These are phyloP conservation scores for Candida dajiaensis DNA, from an alignment of 805 yeast species.

Conservation along the genomic window DNA sequence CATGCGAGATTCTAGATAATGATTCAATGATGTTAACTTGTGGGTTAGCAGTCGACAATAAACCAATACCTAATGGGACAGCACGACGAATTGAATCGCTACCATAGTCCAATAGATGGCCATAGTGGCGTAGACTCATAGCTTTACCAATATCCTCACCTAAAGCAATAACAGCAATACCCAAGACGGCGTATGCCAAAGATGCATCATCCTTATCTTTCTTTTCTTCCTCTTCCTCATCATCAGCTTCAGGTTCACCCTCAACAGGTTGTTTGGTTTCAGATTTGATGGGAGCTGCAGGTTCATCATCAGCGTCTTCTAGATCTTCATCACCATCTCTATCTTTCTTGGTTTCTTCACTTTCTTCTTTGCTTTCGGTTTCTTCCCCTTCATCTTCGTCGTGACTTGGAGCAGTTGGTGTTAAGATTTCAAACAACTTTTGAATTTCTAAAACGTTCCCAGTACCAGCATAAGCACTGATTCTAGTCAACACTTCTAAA, in stretches of 20 bases:
- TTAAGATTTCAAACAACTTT: conserved; percentile 80
- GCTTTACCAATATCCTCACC: conserved; percentile 98
- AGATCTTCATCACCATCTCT: conserved; percentile 26
- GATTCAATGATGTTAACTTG: conserved; percentile 97
- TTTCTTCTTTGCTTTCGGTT: conserved; percentile 38
- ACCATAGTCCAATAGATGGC: conserved; percentile 97
- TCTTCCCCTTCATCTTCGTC: conserved; percentile 55
- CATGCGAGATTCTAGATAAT: conserved; percentile 92
- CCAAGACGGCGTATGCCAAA: conserved; percentile 83
- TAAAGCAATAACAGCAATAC: conserved; percentile 90
- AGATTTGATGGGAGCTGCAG: conserved; percentile 27
- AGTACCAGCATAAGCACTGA: conserved; percentile 95
- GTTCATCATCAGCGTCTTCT: conserved; percentile 21
- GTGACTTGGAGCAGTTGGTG: conserved; percentile 54
- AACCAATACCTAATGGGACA: conserved; percentile 97
- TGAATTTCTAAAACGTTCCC: conserved; percentile 96
- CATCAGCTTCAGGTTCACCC: conserved; percentile 26
- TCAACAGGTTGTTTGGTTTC: conserved; percentile 14
- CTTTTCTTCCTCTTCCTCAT: conserved; percentile 22
- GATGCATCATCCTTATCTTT: conserved; percentile 31
- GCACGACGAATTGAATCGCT: conserved; percentile 85
- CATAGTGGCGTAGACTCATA: conserved; percentile 94
- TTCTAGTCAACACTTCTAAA: conserved; percentile 81
- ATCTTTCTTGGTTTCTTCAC: conserved; percentile 25
- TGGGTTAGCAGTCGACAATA: conserved; percentile 88